phyloP scores from a whole-genome alignment of 306 rosid genomes.

The Gillenia trifoliata region DNA sequence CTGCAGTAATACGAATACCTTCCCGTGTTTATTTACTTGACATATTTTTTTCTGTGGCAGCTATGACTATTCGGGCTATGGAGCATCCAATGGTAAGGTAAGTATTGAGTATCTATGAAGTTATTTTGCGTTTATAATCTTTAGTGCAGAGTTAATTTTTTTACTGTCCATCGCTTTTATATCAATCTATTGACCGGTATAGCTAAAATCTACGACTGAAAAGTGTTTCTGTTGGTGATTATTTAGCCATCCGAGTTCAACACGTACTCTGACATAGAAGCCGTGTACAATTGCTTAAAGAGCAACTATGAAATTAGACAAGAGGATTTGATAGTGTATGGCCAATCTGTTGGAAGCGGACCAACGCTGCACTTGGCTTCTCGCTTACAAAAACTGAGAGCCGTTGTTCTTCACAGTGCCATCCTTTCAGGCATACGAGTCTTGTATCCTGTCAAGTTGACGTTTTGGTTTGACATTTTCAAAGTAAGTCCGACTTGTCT shows the following conservation, averaged over 20 bases:
- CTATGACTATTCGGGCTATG: slow-evolving; percentile 97
- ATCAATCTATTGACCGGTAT: not conserved
- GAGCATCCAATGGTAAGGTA: slow-evolving; percentile 95
- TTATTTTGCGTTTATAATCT: not conserved
- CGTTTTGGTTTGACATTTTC: slow-evolving; percentile 96
- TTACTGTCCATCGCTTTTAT: not conserved
- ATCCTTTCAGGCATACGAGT: slow-evolving; percentile 96
- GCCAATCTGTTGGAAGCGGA: slow-evolving; percentile 99
- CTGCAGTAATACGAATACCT: not conserved
- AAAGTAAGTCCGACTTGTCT: slow-evolving; percentile 53
- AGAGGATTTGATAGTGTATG: slow-evolving; percentile 87
- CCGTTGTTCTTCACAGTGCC: slow-evolving; percentile 97
- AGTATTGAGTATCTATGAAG: slow-evolving; percentile 18
- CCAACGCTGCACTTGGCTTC: slow-evolving; percentile 89
- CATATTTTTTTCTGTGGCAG: slow-evolving; percentile 45
- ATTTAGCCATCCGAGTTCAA: slow-evolving; percentile 90
- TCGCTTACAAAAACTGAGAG: slow-evolving; percentile 67
- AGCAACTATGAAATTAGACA: slow-evolving; percentile 65
- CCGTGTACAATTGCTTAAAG: slow-evolving; percentile 91
- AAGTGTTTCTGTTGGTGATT: slow-evolving; percentile 24
- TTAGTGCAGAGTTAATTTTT: not conserved
- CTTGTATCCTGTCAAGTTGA: slow-evolving; percentile 84
- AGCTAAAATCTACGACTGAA: slow-evolving; percentile 10
- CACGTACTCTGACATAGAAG: slow-evolving; percentile 87
- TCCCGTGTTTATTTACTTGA: slow-evolving; percentile 17